Percentiles rank a stretch among this genome's conserved stretches.
Conservation (phyloP, 495 filamentous ascomycete genomes). For the Pseudomonodictys pantanalensis region DNA sequence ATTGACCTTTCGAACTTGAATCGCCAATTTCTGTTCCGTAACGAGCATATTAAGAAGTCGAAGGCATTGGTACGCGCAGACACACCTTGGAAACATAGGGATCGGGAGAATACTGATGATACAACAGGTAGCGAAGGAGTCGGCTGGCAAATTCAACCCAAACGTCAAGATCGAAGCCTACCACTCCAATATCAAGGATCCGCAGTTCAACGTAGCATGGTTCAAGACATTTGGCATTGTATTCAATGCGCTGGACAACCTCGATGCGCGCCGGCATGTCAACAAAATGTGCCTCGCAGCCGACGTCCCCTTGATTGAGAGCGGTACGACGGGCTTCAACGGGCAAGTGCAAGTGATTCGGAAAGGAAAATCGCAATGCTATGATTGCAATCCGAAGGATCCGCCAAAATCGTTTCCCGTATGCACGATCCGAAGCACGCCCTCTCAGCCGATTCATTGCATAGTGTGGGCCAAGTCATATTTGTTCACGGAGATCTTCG, state of each 20-base stretch:
- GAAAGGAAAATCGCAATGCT: constrained; percentile 91
- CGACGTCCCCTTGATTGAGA: constrained; percentile 87
- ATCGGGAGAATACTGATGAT: constrained; percentile 30
- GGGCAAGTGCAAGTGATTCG: constrained; percentile 96
- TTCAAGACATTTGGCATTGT: constrained; percentile 80
- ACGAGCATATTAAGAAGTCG: constrained; percentile 96
- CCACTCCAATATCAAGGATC: constrained; percentile 93
- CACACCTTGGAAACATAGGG: not conserved
- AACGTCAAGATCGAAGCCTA: constrained; percentile 83
- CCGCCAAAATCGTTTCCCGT: constrained; percentile 88
- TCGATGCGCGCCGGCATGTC: constrained; percentile 90
- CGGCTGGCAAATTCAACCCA: constrained; percentile 86
- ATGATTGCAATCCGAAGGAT: constrained; percentile 88
- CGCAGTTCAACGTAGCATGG: constrained; percentile 87
- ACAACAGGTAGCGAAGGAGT: constrained; percentile 84
- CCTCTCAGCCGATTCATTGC: constrained; percentile 93
- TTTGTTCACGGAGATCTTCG: constrained; percentile 90
- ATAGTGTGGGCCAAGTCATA: constrained; percentile 99
- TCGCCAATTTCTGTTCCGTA: constrained; percentile 94
- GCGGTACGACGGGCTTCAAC: constrained; percentile 96
- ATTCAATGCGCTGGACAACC: constrained; percentile 96
- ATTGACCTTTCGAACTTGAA: constrained; percentile 98
- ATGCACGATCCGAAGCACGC: constrained; percentile 94
- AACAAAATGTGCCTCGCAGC: constrained; percentile 97
- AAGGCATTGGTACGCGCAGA: constrained; percentile 75